Evolutionary conservation across 768 basidiomycete species (phyloP), one percentile per base, ranked within the genome.

Genomic region (Mrakia frigida): DNA sequence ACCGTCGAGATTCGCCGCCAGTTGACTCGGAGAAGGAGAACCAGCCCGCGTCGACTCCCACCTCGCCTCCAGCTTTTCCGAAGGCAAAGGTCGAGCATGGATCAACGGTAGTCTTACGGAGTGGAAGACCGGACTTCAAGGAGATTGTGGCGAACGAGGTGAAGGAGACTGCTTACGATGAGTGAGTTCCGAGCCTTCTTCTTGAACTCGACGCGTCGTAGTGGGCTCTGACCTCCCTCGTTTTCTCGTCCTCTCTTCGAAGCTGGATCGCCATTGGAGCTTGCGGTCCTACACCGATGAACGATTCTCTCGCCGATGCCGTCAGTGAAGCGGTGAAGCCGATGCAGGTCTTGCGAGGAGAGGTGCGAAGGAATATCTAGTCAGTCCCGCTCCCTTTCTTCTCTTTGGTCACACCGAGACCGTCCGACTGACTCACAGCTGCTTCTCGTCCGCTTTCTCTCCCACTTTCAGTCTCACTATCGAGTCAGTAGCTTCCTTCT

Each of bases 221-320:
- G n/a, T n/a, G n/a, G n/a, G n/a, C 35, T 33, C 61, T 63, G 61
- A 63, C 56, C 28, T 28, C 16, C 11, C 56, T 59, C 56, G 56
- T 23, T 11, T 63, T 14, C 18, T 33, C 31, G 3, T 31, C 35
- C 7, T 6, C 31, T n/a, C 25, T 2, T 4, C 9, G 18, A 7
- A 68, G 65, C 65, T 78, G 77, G 77, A 25, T 74, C 46, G 77
- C 73, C 13, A 61, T 78, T 56, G 77, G 77, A 18, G 52, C 73
- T 6, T 78, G 77, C 31, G 77, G 77, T 16, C 77, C 77, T 10
- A 72, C 74, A 3, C 77, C 77, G 25, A 78, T 78, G 77, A 78
- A 78, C 33, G 74, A 59, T 46, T 78, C 77, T n/a, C 73, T 78
- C 25, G 73, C 74, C 23, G 69, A 60, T 28, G 77, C 77, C 0